Evolutionary conservation across 257 asterid species (phyloP).

Genomic region (Anisodus acutangulus): DNA sequence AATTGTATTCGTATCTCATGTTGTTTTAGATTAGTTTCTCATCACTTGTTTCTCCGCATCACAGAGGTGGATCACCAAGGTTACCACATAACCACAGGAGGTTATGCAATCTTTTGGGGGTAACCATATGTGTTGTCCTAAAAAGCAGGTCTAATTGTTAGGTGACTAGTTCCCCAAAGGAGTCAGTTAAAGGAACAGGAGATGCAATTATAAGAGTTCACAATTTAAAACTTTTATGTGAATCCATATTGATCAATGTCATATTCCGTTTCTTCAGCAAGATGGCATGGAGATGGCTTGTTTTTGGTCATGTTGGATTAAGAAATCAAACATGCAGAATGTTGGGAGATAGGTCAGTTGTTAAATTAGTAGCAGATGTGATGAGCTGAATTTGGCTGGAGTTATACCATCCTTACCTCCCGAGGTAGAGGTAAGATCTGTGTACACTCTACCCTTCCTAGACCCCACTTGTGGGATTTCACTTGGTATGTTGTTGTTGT

Average conservation of each 20-base stretch:
- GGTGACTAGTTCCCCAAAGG: background rate
- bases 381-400: background rate
- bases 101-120: background rate
- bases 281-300: background rate
- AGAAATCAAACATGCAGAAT: background rate
- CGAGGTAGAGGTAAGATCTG: no score
- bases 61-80: background rate
- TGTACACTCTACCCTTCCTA: no score
- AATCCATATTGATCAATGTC: background rate
- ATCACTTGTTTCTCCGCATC: background rate
- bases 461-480: no score
- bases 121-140: background rate
- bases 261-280: background rate
- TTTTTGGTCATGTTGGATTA: background rate
- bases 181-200: background rate
- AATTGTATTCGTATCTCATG: background rate
- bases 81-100: background rate
- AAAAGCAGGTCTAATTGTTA: background rate
- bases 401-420: no score
- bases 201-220: background rate
- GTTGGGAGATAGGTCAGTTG: background rate
- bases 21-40: constrained; percentile 6
- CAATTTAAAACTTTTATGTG: background rate
- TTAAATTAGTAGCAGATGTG: background rate
- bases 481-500: background rate